Evolutionary conservation across 2,329 filamentous ascomycete genomes (phyloP).

Genomic region (Paecilomyces sp.): DNA sequence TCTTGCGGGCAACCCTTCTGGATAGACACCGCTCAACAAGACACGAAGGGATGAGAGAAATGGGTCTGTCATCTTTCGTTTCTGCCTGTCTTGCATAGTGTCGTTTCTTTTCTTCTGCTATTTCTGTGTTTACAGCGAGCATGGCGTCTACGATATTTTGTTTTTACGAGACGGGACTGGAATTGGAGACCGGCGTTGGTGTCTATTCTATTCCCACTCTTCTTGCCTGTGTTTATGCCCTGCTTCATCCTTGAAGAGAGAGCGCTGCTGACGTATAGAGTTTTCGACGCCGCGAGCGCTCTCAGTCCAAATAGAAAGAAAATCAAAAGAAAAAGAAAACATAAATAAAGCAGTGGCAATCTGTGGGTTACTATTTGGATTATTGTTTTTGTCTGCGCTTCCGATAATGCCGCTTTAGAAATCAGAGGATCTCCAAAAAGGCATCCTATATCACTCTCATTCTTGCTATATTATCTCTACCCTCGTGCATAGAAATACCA

Average conservation of each 20-base stretch:
- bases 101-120: not conserved
- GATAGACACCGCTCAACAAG: not conserved
- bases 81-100: not conserved
- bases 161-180: constrained; percentile 1
- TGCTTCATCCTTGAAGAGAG: not conserved
- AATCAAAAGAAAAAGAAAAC: not conserved
- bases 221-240: constrained; percentile 1
- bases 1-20: not conserved
- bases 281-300: not conserved
- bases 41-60: not conserved
- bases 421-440: not conserved
- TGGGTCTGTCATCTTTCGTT: not conserved
- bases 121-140: constrained; percentile 14
- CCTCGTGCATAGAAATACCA: too few species aligned
- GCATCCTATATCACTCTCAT: not conserved
- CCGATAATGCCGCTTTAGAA: too few species aligned
- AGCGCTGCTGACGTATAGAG: not conserved
- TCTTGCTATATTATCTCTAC: too few species aligned
- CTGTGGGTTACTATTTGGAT: not conserved
- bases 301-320: not conserved
- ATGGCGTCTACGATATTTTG: constrained; percentile 15
- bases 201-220: not conserved
- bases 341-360: not conserved
- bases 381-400: not conserved
- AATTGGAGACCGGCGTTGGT: not conserved